Base-by-base conservation (phyloP, 2,329 filamentous ascomycete genomes). In the Eurotiales sp. region DNA sequence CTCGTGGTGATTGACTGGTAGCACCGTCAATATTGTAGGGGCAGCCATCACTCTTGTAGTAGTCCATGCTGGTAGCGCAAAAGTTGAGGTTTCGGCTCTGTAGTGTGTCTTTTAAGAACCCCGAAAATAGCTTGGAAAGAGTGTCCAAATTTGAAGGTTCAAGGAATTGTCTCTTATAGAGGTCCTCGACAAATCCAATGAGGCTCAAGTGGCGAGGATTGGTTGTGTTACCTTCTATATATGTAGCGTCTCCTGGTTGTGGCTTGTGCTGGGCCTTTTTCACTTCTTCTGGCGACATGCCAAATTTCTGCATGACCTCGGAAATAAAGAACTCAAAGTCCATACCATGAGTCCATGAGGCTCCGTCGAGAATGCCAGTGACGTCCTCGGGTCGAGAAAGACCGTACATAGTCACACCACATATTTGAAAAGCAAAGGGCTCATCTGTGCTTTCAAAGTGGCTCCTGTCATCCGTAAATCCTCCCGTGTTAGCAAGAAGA, bases 301-400 rank as follows among this genome's bases (percentile, higher is more conserved):
- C 42, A 14, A 45, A 45, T 17, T 45, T 45, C 30, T 45, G 27
- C 42, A 45, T 45, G n/a, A 45, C 42, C 10, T 45, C 27, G 29
- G 17, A 45, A 8, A 45, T 23, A 5, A 45, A 45, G 42, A 19
- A 32, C 30, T 45, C 42, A 45, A 45, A 45, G 29, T 45, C 42
- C 42, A 45, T 45, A 17, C 42, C 27, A 17, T 45, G 42, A 17
- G 42, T 19, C 42, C 42, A 45, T 4, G 27, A 32, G 27, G 42
- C 29, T 15, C 42, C 42, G 17, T 45, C 42, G 34, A 45, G 42
- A 45, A 45, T 45, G 4, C 15, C 42, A n/a, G 42, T 45, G 42
- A 45, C 42, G 34, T 45, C 42, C 17, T 34, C 42, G 8, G 42
- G 42, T 23, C 42, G 42, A 23, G 42, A 34, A 45, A 45, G 17